These are phyloP conservation scores for Capronia coronata DNA, from an alignment of 2,329 filamentous ascomycete species.

Conservation along the genomic window DNA sequence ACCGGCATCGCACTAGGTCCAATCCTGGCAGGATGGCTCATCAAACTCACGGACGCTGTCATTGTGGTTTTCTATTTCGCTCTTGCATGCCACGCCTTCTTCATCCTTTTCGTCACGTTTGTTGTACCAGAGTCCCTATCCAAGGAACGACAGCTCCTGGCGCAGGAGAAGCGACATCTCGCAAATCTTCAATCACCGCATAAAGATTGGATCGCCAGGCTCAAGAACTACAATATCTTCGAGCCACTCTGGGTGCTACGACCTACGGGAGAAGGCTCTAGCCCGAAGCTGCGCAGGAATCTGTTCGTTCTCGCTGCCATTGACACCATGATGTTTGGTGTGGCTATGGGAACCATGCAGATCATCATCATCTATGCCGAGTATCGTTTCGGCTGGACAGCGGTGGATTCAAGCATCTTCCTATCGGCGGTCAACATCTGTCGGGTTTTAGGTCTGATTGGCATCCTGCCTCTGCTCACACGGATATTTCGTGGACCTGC, in stretches of 20 bases:
- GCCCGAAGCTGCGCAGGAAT: constrained; percentile 63
- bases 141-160: constrained; percentile 60
- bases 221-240: constrained; percentile 59
- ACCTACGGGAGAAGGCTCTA: constrained; percentile 60
- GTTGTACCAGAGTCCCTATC: constrained; percentile 80
- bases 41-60: constrained; percentile 67
- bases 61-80: constrained; percentile 80
- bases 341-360: constrained; percentile 72
- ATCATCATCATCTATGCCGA: constrained; percentile 79
- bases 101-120: constrained; percentile 65
- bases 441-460: constrained; percentile 68
- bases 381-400: constrained; percentile 74
- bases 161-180: constrained; percentile 59
- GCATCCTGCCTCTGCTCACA: constrained; percentile 69
- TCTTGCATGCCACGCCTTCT: constrained; percentile 63
- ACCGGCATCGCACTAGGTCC: constrained; percentile 83
- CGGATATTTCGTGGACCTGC: constrained; percentile 58
- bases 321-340: constrained; percentile 74
- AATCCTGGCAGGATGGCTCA: constrained; percentile 69
- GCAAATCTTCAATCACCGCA: constrained; percentile 35
- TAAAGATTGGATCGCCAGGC: constrained; percentile 35
- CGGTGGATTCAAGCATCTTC: constrained; percentile 71
- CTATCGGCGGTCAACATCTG: constrained; percentile 71
- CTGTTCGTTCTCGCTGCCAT: constrained; percentile 72
- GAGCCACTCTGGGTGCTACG: constrained; percentile 70